phyloP scores from a whole-genome alignment of 2,329 filamentous ascomycete genomes.

The Botrytis squamosa region DNA sequence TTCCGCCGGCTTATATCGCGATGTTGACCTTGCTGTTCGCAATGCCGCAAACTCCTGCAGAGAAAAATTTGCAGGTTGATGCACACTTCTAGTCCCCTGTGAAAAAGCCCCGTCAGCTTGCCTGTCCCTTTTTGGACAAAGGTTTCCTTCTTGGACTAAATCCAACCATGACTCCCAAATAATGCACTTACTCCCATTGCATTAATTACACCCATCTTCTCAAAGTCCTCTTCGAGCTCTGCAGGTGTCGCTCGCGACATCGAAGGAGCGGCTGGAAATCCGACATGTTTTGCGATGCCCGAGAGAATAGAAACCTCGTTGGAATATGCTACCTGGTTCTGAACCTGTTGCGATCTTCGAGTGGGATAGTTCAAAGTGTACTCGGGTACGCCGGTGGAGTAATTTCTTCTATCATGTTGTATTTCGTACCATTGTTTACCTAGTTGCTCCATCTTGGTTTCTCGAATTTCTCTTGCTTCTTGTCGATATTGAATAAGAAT shows the following conservation, averaged over 20 bases:
- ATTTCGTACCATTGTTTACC: conserved; percentile 92
- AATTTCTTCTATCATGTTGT: conserved; percentile 79
- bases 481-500: conserved; percentile 91
- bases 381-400: conserved; percentile 75
- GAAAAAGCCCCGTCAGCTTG: conserved; percentile 28
- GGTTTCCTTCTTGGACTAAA: not conserved
- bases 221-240: conserved; percentile 83
- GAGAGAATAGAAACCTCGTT: conserved; percentile 89
- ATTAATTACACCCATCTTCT: conserved; percentile 74
- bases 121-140: conserved; percentile 16
- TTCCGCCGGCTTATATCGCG: conserved; percentile 59
- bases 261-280: conserved; percentile 91
- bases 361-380: conserved; percentile 80
- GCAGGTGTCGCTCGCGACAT: conserved; percentile 68
- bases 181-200: conserved; percentile 60
- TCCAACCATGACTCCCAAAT: conserved; percentile 9
- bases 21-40: conserved; percentile 36
- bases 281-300: conserved; percentile 90
- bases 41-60: conserved; percentile 39
- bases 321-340: conserved; percentile 88
- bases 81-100: conserved; percentile 35
- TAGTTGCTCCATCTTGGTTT: conserved; percentile 74
- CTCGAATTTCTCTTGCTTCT: conserved; percentile 76
- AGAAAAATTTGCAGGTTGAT: conserved; percentile 31
- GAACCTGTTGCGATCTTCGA: conserved; percentile 72